Evolutionary conservation across 169 alveolate species (phyloP).

Genomic region (Blepharisma undulans): DNA sequence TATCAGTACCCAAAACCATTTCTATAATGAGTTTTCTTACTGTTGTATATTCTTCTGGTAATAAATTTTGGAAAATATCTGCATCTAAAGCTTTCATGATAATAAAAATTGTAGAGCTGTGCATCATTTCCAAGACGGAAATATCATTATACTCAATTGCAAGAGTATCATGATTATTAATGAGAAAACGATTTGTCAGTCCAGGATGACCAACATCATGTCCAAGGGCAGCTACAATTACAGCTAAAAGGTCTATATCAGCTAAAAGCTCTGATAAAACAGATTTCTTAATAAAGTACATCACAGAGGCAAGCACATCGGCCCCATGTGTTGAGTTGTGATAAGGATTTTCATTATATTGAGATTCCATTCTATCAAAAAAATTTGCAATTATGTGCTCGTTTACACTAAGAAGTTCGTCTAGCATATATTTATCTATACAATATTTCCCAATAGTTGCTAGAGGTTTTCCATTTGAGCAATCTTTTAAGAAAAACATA

Average conservation of each 20-base stretch:
- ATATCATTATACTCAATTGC: constrained; percentile 73
- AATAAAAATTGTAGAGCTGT: constrained; percentile 69
- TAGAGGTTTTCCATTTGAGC: not conserved
- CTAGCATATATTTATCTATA: not conserved
- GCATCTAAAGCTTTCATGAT: constrained; percentile 37
- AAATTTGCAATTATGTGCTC: not conserved
- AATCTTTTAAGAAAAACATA: not conserved
- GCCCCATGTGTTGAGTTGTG: constrained; percentile 61
- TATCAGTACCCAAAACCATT: constrained; percentile 66
- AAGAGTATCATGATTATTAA: constrained; percentile 64
- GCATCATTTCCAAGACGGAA: constrained; percentile 73
- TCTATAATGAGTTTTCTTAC: constrained; percentile 64
- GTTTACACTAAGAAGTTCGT: not conserved
- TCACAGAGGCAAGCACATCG: constrained; percentile 46
- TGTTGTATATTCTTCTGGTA: constrained; percentile 58
- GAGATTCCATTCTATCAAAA: not conserved
- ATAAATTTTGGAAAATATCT: constrained; percentile 43
- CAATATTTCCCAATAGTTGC: constrained; percentile 1
- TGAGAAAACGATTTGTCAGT: constrained; percentile 69
- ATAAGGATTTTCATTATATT: constrained; percentile 46
- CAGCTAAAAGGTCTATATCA: not conserved
- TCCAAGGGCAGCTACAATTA: constrained; percentile 42
- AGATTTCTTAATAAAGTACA: not conserved
- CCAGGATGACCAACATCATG: constrained; percentile 89
- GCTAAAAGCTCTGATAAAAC: not conserved